Evolutionary conservation across 1,284 basidiomycete species (phyloP).

Genomic region (Apiotrichum brassicae): DNA sequence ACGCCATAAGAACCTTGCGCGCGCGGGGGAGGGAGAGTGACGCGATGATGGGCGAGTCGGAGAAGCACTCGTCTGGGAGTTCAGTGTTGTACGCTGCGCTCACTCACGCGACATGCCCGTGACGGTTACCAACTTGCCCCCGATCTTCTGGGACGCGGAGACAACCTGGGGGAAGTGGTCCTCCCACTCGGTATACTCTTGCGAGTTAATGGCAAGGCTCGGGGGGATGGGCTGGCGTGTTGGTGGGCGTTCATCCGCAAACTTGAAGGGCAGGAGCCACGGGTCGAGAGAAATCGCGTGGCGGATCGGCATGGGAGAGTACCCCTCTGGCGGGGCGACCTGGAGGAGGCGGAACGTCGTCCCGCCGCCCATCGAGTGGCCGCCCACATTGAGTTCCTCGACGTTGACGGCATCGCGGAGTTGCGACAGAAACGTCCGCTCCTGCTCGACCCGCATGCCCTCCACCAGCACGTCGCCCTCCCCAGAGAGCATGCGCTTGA

Average conservation of each 20-base stretch:
- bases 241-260: neutral
- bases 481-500: conserved; percentile 25
- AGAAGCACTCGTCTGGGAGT: conserved; percentile 38
- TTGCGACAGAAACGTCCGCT: conserved; percentile 34
- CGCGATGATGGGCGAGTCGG: conserved; percentile 33
- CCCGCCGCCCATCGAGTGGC: conserved; percentile 72
- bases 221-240: conserved; percentile 35
- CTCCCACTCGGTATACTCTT: conserved; percentile 60
- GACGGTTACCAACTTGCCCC: conserved; percentile 32
- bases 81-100: neutral
- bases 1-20: conserved; percentile 18
- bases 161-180: conserved; percentile 59
- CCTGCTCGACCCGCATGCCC: conserved; percentile 1
- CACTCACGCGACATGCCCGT: conserved; percentile 36
- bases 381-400: conserved; percentile 54
- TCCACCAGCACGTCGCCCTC: conserved; percentile 2
- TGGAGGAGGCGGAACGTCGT: conserved; percentile 48
- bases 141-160: conserved; percentile 48
- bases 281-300: conserved; percentile 58
- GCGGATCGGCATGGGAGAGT: conserved; percentile 51
- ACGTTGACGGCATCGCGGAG: conserved; percentile 49
- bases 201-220: conserved; percentile 62
- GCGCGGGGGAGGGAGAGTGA: conserved; percentile 16
- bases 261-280: conserved; percentile 62
- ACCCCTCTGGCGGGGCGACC: conserved; percentile 18